Evolutionary conservation across 352 stramenopile genomes (phyloP).

Genomic region (Salisapilia sapeloensis): DNA sequence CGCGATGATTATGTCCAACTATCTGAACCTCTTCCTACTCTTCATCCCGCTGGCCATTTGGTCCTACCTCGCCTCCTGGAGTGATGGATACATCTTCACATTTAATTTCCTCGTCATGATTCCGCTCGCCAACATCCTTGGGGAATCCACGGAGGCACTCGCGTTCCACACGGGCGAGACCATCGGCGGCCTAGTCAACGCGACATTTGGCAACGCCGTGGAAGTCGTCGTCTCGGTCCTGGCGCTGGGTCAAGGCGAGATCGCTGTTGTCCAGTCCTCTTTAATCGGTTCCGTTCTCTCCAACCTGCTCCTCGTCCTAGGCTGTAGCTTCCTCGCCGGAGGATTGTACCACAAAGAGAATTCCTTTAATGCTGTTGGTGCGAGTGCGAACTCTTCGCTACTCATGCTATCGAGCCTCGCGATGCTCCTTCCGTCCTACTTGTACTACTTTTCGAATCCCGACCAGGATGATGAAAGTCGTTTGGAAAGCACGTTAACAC

Average conservation of each 20-base stretch:
- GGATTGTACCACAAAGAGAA: conserved; percentile 63
- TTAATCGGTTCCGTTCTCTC: conserved; percentile 96
- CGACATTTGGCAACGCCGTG: conserved; percentile 95
- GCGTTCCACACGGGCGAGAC: conserved; percentile 94
- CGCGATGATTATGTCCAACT: conserved; percentile 22
- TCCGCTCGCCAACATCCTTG: conserved; percentile 89
- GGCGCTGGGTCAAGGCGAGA: conserved; percentile 85
- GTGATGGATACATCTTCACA: conserved; percentile 78
- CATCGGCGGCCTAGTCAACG: conserved; percentile 94
- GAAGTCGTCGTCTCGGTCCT: conserved; percentile 95
- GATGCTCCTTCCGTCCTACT: conserved; percentile 88
- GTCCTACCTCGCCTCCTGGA: conserved; percentile 36
- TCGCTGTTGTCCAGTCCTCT: conserved; percentile 93
- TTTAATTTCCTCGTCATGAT: conserved; percentile 96
- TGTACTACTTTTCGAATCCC: conserved; percentile 71
- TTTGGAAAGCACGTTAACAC: conserved; percentile 43
- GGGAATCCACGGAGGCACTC: conserved; percentile 94
- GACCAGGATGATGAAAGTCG: conserved; percentile 52
- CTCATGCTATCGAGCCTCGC: conserved; percentile 88
- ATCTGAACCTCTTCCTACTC: conserved; percentile 56
- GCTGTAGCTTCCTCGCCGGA: conserved; percentile 91
- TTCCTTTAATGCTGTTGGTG: conserved; percentile 86
- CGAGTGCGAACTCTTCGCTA: conserved; percentile 88
- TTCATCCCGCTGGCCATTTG: conserved; percentile 42
- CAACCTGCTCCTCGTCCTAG: conserved; percentile 95